phyloP scores from a whole-genome alignment of 345 rosid species.

The Eucalyptus shirleyi region DNA sequence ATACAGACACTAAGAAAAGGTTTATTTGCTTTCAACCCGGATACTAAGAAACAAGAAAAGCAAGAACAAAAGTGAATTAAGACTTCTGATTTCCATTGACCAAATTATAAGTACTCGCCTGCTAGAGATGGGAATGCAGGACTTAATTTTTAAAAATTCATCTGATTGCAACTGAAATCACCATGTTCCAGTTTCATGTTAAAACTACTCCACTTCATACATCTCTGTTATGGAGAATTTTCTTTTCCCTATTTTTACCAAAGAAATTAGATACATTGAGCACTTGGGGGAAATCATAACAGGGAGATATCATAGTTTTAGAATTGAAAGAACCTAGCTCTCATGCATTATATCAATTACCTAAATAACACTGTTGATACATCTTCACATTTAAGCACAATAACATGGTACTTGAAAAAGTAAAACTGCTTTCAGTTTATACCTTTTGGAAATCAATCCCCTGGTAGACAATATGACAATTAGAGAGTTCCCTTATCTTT shows the following conservation, averaged over 20 bases:
- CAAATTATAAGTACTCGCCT: background rate
- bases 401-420: background rate
- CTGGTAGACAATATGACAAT: slow-evolving; percentile 69
- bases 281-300: background rate
- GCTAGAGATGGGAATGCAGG: background rate
- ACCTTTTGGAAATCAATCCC: slow-evolving; percentile 87
- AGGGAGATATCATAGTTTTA: background rate
- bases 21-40: background rate
- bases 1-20: background rate
- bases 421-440: background rate
- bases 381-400: background rate
- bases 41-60: background rate
- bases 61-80: background rate
- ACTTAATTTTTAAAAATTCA: background rate
- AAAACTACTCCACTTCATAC: background rate
- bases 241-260: background rate
- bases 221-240: background rate
- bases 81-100: background rate
- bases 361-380: background rate
- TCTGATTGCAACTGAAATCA: background rate
- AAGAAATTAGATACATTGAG: background rate
- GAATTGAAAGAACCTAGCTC: background rate
- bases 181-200: background rate
- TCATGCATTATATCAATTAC: background rate
- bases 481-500: slow-evolving; percentile 89